phyloP scores from a whole-genome alignment of 176 grass and related monocot species.

The Raddia guianensis region DNA sequence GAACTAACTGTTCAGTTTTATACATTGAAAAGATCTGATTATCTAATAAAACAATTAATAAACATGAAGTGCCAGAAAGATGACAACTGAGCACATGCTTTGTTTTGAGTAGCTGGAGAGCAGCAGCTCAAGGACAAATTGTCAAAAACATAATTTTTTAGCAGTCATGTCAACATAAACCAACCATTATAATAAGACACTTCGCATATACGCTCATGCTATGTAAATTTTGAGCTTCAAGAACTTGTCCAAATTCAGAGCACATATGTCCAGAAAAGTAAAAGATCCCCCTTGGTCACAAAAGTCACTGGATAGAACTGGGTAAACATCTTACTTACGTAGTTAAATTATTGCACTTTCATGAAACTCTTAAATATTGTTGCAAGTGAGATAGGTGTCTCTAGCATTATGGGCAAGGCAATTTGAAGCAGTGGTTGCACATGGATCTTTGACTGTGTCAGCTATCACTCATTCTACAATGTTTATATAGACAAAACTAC shows the following conservation, averaged over 20 bases:
- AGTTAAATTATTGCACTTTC: background rate
- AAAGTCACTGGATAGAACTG: conserved; percentile 22
- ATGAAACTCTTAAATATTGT: background rate
- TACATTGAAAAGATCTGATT: background rate
- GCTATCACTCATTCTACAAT: background rate
- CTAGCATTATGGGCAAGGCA: background rate
- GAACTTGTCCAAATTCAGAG: conserved; percentile 6
- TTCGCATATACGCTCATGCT: background rate
- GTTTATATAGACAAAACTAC: background rate
- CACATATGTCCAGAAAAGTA: background rate
- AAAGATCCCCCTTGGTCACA: conserved; percentile 17
- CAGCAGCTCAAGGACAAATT: conserved; percentile 11
- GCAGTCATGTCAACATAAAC: background rate
- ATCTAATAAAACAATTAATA: background rate
- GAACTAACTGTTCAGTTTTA: conserved; percentile 23
- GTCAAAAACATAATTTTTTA: background rate
- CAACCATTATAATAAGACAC: background rate
- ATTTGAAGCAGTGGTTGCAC: background rate
- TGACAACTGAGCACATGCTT: conserved; percentile 17
- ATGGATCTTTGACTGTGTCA: background rate
- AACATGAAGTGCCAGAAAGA: conserved; percentile 27
- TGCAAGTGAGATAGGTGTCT: background rate
- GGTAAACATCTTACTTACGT: background rate
- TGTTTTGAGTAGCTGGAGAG: conserved; percentile 12
- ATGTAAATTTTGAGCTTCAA: conserved; percentile 3